Base-by-base conservation (phyloP, 768 basidiomycete species). In the Collybiopsis luxurians region DNA sequence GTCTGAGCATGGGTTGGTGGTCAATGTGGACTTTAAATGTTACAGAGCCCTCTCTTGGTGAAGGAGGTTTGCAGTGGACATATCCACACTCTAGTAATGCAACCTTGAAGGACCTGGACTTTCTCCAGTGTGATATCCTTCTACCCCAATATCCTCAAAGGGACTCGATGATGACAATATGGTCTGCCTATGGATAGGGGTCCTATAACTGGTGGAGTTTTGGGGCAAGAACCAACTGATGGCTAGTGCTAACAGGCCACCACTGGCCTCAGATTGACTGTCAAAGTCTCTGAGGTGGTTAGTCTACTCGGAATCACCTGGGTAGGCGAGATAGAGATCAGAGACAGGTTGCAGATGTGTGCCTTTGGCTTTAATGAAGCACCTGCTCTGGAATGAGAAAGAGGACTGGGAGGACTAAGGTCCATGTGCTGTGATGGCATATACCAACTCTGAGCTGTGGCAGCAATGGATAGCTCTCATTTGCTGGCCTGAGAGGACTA, bases 401-500 rank as follows among this genome's bases (percentile, higher is more conserved):
- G n/a, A n/a, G n/a, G n/a, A n/a, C n/a, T n/a, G n/a, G n/a, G n/a
- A n/a, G n/a, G n/a, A n/a, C n/a, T n/a, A n/a, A n/a, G n/a, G n/a
- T n/a, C n/a, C n/a, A n/a, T n/a, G n/a, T n/a, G n/a, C n/a, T n/a
- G n/a, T n/a, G n/a, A n/a, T n/a, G n/a, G n/a, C n/a, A n/a, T n/a
- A n/a, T n/a, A n/a, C n/a, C n/a, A n/a, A n/a, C n/a, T n/a, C n/a
- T 13, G 31, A 13, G 31, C 60, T 39, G 28, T 58, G 48, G 56
- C 56, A 47, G 36, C 27, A 39, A 36, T 42, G 52, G 48, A 50
- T 53, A 60, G 57, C 42, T 46, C 44, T 44, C 57, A 42, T 48
- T 4, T 38, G 19, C 23, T 58, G 60, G 60, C 60, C 57, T 9
- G 60, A 60, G 60, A 58, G 57, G 52, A 58, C 60, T 60, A 60